phyloP scores from a whole-genome alignment of 495 filamentous ascomycete species.

The Penicillium roqueforti region DNA sequence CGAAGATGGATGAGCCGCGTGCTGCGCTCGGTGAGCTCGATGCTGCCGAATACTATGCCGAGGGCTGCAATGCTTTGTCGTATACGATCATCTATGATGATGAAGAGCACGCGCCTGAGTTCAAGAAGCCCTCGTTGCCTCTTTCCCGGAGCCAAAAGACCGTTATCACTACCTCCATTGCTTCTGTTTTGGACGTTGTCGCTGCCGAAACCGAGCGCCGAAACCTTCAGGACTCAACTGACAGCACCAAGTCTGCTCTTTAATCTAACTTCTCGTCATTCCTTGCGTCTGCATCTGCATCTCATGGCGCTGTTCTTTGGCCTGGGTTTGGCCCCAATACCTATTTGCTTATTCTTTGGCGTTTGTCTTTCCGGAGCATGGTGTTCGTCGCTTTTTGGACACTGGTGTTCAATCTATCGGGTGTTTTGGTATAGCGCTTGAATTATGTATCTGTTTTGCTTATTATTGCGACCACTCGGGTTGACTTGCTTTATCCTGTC shows the following conservation, averaged over 20 bases:
- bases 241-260: not conserved
- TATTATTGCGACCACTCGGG: conserved; percentile 4
- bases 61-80: conserved; percentile 59
- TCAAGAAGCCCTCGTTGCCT: conserved; percentile 19
- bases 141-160: conserved; percentile 6
- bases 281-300: conserved; percentile 20
- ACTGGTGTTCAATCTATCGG: conserved; percentile 1
- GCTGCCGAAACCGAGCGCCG: conserved; percentile 36
- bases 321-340: conserved; percentile 3
- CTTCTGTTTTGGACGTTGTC: conserved; percentile 28
- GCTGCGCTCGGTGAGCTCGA: conserved; percentile 66
- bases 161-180: conserved; percentile 25
- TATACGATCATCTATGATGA: conserved; percentile 57
- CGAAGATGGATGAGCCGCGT: conserved; percentile 54
- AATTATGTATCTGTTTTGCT: conserved; percentile 13
- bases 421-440: conserved; percentile 10
- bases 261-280: not conserved
- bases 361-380: not conserved
- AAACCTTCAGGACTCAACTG: not conserved
- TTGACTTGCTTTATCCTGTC: not conserved
- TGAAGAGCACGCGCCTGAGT: conserved; percentile 29
- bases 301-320: conserved; percentile 12
- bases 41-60: conserved; percentile 67
- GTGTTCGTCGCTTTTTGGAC: not conserved
- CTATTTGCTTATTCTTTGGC: conserved; percentile 12